Evolutionary conservation across 1,139 yeast genomes (phyloP).

Genomic region (Scheffersomyces segobiensis): DNA sequence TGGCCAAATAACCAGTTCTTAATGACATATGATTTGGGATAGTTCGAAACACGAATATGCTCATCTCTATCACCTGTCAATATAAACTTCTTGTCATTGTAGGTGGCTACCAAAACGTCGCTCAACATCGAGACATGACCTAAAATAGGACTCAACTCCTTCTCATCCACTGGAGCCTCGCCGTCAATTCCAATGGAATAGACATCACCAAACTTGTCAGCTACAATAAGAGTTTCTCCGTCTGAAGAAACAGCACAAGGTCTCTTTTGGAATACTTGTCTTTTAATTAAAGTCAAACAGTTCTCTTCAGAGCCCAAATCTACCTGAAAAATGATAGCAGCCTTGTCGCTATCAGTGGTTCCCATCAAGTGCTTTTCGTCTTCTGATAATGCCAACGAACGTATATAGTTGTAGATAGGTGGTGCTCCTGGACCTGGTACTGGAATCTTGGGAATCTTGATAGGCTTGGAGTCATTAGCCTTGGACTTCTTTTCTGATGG

Average conservation of each 20-base stretch:
- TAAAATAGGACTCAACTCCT: conserved; percentile 60
- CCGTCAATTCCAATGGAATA: conserved; percentile 52
- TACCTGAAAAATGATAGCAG: conserved; percentile 63
- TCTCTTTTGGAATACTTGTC: conserved; percentile 84
- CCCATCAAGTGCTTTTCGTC: conserved; percentile 61
- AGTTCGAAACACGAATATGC: conserved; percentile 85
- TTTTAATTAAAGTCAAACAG: conserved; percentile 55
- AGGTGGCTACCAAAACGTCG: conserved; percentile 53
- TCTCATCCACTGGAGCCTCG: conserved; percentile 35
- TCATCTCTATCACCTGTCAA: conserved; percentile 94
- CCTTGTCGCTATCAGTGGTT: conserved; percentile 82
- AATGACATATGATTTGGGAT: conserved; percentile 75
- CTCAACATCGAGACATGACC: conserved; percentile 98
- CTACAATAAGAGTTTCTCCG: conserved; percentile 62
- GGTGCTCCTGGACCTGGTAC: conserved; percentile 71
- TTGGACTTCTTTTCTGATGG: conserved; percentile 29
- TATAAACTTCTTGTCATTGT: conserved; percentile 52
- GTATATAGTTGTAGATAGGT: conserved; percentile 61
- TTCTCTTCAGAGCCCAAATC: conserved; percentile 27
- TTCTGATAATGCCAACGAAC: conserved; percentile 55
- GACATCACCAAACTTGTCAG: conserved; percentile 98
- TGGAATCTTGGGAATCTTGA: conserved; percentile 55
- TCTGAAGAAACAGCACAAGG: conserved; percentile 79
- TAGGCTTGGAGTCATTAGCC: conserved; percentile 21
- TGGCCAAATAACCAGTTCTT: conserved; percentile 89